Conservation (phyloP, 208 protist species). For the Leishmania turanica region DNA sequence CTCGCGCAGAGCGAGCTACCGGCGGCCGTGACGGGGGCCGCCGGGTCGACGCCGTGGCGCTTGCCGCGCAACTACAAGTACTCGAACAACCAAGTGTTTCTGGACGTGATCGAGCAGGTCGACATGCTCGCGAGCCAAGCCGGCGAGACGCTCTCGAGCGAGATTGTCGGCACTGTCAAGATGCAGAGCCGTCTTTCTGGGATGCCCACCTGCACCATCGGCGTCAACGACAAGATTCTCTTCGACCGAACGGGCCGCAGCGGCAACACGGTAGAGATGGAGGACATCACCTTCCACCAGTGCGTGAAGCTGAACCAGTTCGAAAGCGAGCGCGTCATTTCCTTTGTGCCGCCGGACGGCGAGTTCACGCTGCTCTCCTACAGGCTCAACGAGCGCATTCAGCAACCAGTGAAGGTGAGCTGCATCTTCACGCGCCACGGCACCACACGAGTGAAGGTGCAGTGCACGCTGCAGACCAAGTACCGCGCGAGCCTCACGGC, state of each 20-base stretch:
- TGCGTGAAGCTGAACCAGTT: slow-evolving; percentile 98
- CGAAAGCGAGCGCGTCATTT: slow-evolving; percentile 94
- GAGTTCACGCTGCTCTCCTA: slow-evolving; percentile 99
- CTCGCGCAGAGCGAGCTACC: slow-evolving; percentile 38
- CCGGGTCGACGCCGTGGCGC: slow-evolving; percentile 95
- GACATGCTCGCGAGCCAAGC: slow-evolving; percentile 95
- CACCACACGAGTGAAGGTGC: slow-evolving; percentile 94
- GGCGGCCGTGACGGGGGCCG: slow-evolving; percentile 91
- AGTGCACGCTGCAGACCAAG: slow-evolving; percentile 92
- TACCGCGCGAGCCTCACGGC: slow-evolving; percentile 94
- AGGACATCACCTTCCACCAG: slow-evolving; percentile 99
- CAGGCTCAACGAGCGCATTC: slow-evolving; percentile 95
- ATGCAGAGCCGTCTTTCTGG: slow-evolving; percentile 97
- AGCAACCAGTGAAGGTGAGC: slow-evolving; percentile 94
- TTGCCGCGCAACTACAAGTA: slow-evolving; percentile 96
- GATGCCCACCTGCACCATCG: slow-evolving; percentile 98
- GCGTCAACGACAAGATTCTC: slow-evolving; percentile 97
- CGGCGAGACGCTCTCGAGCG: slow-evolving; percentile 94
- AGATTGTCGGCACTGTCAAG: slow-evolving; percentile 95
- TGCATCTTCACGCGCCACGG: slow-evolving; percentile 90
- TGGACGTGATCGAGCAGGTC: slow-evolving; percentile 98
- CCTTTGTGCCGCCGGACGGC: slow-evolving; percentile 97
- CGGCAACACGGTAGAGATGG: slow-evolving; percentile 81
- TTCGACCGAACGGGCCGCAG: slow-evolving; percentile 55
- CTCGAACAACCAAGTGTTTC: slow-evolving; percentile 97